Conservation (phyloP, 2,329 filamentous ascomycete species). For the Sporothrix dimorphospora region DNA sequence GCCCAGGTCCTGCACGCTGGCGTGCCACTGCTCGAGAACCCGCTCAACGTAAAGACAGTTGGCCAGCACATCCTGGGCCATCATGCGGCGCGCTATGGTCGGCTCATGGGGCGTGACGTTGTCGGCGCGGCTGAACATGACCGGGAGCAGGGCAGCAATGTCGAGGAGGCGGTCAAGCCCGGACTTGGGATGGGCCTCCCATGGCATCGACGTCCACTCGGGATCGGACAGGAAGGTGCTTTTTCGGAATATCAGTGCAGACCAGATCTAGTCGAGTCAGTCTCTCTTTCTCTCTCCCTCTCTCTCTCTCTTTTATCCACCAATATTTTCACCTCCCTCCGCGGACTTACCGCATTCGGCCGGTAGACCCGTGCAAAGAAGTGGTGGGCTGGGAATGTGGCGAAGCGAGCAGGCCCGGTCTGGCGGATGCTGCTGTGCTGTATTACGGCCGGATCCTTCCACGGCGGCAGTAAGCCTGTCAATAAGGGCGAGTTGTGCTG, state of each 20-base stretch:
- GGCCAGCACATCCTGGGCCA: conserved; percentile 53
- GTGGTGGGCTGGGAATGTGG: conserved; percentile 58
- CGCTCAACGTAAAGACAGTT: conserved; percentile 53
- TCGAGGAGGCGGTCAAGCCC: conserved; percentile 58
- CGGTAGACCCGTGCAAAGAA: conserved; percentile 61
- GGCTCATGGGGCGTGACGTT: conserved; percentile 45
- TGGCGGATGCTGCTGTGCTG: conserved; percentile 45
- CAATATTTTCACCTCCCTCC: neutral
- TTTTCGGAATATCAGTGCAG: conserved; percentile 54
- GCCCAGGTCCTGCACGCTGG: conserved; percentile 37
- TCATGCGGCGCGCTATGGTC: conserved; percentile 47
- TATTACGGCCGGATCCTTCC: conserved; percentile 44
- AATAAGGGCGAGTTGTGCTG: conserved; percentile 52
- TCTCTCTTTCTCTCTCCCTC: neutral
- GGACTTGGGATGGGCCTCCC: conserved; percentile 56
- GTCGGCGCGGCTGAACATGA: conserved; percentile 52
- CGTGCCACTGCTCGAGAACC: conserved; percentile 54
- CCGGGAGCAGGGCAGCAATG: conserved; percentile 51
- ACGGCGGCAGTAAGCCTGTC: conserved; percentile 42
- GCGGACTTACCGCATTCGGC: conserved; percentile 52
- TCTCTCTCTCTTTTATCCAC: conserved; percentile 11
- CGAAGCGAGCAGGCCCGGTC: conserved; percentile 52
- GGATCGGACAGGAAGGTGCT: conserved; percentile 55
- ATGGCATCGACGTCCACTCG: conserved; percentile 58
- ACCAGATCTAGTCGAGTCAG: conserved; percentile 44